phyloP scores from a whole-genome alignment of 2,329 filamentous ascomycete genomes.

The Raffaelea ambrosiae region DNA sequence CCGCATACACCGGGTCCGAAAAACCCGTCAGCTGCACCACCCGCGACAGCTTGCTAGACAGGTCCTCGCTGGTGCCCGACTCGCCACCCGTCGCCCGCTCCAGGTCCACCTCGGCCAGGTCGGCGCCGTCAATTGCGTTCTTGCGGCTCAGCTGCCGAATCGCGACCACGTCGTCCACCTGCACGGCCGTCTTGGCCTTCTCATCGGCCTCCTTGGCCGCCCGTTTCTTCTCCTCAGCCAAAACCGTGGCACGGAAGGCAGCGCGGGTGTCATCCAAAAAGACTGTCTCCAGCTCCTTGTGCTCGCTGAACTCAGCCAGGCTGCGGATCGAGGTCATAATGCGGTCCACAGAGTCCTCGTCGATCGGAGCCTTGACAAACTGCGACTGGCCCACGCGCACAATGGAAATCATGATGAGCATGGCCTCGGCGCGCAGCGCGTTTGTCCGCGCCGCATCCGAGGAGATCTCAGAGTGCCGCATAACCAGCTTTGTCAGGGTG shows the following conservation, averaged over 20 bases:
- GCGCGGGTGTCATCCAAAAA: conserved; percentile 93
- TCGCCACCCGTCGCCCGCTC: conserved; percentile 94
- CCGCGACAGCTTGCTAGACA: conserved; percentile 87
- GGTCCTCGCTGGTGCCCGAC: conserved; percentile 64
- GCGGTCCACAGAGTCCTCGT: conserved; percentile 95
- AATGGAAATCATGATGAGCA: conserved; percentile 99
- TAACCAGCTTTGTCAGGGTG: conserved; percentile 92
- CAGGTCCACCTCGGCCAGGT: conserved; percentile 82
- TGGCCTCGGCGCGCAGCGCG: conserved; percentile 87
- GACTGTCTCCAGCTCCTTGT: conserved; percentile 83
- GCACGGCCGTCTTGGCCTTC: conserved; percentile 87
- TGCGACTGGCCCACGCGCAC: conserved; percentile 97
- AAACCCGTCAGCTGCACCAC: conserved; percentile 97
- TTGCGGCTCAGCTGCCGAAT: conserved; percentile 93
- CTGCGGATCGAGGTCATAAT: conserved; percentile 97
- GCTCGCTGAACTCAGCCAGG: conserved; percentile 79
- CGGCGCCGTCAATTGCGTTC: conserved; percentile 69
- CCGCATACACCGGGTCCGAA: conserved; percentile 96
- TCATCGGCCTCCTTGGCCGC: conserved; percentile 89
- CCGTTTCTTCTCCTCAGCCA: conserved; percentile 94
- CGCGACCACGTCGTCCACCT: conserved; percentile 89
- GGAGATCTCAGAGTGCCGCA: conserved; percentile 93
- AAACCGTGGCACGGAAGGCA: conserved; percentile 94
- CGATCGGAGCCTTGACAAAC: conserved; percentile 94
- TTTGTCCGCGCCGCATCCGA: conserved; percentile 81